Conservation (phyloP, 495 filamentous ascomycete species). For the Tuber indicum region DNA sequence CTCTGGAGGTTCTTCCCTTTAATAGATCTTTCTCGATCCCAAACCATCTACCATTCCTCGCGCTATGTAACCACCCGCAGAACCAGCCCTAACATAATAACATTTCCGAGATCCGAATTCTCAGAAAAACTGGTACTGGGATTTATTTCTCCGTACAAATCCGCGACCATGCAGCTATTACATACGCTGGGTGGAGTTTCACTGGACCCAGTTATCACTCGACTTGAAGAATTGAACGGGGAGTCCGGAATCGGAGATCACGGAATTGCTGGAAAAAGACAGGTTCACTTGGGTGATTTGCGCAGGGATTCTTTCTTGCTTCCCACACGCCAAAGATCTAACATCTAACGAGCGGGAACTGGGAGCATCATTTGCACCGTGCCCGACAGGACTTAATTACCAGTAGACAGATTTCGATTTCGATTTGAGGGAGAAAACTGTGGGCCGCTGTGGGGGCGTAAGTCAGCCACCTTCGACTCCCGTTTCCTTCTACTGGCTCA, state of each 20-base stretch:
- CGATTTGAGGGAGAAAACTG: neutral
- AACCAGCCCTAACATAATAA: neutral
- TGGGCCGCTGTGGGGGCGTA: neutral
- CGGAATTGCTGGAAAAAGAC: neutral
- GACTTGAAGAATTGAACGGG: neutral
- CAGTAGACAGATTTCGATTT: neutral
- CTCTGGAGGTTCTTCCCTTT: neutral
- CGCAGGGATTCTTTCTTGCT: constrained; percentile 1
- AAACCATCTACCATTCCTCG: neutral
- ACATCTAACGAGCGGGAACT: neutral
- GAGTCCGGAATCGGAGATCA: constrained; percentile 1
- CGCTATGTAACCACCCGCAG: neutral
- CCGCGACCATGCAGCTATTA: neutral
- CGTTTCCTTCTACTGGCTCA: neutral
- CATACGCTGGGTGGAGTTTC: neutral
- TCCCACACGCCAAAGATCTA: neutral
- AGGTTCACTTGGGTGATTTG: neutral
- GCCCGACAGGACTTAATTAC: neutral
- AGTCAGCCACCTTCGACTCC: neutral
- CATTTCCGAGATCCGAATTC: constrained; percentile 1
- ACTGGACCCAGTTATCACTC: neutral
- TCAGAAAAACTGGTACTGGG: neutral
- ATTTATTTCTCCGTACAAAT: constrained; percentile 2
- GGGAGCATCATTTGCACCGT: neutral
- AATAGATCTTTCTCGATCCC: neutral